Conservation (phyloP, 139 green algal species). For the Chlorella sp. region DNA sequence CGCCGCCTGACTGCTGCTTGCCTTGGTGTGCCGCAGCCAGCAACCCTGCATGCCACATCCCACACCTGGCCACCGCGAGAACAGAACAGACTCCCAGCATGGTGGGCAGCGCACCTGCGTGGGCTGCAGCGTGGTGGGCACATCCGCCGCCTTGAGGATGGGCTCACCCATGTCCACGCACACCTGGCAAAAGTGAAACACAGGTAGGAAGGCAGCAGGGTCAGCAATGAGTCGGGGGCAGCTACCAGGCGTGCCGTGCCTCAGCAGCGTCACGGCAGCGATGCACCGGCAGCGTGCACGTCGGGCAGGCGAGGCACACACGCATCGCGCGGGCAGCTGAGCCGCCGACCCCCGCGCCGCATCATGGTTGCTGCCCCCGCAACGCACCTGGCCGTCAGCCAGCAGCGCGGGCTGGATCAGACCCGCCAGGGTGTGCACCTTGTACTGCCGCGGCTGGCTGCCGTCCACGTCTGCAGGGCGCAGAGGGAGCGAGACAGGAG, state of each 20-base stretch:
- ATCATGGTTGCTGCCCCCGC: not conserved
- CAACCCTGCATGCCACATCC: too few relatives aligned
- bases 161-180: conserved; percentile 97
- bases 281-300: too few relatives aligned
- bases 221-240: not conserved
- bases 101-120: conserved; percentile 47
- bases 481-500: not conserved
- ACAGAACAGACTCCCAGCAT: too few relatives aligned
- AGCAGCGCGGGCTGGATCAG: conserved; percentile 92
- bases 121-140: conserved; percentile 87
- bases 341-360: too few relatives aligned
- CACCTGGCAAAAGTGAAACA: conserved; percentile 40
- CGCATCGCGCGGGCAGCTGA: too few relatives aligned
- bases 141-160: conserved; percentile 73
- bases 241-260: not conserved
- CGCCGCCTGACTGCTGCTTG: too few relatives aligned
- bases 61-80: too few relatives aligned
- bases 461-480: conserved; percentile 38
- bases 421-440: conserved; percentile 92
- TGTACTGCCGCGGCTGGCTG: conserved; percentile 64
- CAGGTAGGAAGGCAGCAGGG: not conserved
- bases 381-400: conserved; percentile 80
- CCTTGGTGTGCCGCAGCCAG: too few relatives aligned
- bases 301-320: too few relatives aligned
- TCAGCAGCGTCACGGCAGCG: not conserved